Percentiles rank a stretch among this genome's conserved stretches.
Evolutionary conservation across 31 red algal species (phyloP).

Genomic region (Endocladia muricata): DNA sequence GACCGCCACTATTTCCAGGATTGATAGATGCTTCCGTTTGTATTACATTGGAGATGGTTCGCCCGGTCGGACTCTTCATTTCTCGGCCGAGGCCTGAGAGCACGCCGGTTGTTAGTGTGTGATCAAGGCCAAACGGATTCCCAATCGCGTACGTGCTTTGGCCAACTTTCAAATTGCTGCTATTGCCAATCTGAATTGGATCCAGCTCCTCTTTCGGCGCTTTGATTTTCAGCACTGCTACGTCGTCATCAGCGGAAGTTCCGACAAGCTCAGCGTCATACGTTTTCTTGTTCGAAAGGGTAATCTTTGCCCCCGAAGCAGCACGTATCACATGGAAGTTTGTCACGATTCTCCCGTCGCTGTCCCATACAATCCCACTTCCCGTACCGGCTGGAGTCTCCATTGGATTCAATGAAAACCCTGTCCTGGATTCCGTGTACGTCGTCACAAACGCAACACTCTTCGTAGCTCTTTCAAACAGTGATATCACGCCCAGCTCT

Average conservation of each 20-base stretch:
- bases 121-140: constrained; percentile 96
- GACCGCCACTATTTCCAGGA: constrained; percentile 97
- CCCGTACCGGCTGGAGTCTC: constrained; percentile 93
- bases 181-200: constrained; percentile 73
- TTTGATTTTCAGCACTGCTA: constrained; percentile 92
- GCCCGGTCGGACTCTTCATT: constrained; percentile 86
- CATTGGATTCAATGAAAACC: constrained; percentile 77
- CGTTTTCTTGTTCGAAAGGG: constrained; percentile 75
- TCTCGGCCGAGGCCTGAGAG: constrained; percentile 83
- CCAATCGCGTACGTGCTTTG: constrained; percentile 98
- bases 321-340: constrained; percentile 96
- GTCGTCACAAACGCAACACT: constrained; percentile 91
- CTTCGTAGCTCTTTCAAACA: constrained; percentile 71
- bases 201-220: constrained; percentile 64
- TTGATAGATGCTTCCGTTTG: constrained; percentile 99
- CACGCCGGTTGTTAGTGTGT: constrained; percentile 92
- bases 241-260: constrained; percentile 89
- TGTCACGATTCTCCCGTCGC: constrained; percentile 89
- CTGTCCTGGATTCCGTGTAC: constrained; percentile 54
- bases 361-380: constrained; percentile 97
- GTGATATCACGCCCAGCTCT: constrained; percentile 49
- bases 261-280: constrained; percentile 93
- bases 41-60: constrained; percentile 91
- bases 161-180: constrained; percentile 71
- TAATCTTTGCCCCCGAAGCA: constrained; percentile 82